Base-by-base conservation (phyloP, 2,329 filamentous ascomycete species). In the Dothidotthia symphoricarpi region DNA sequence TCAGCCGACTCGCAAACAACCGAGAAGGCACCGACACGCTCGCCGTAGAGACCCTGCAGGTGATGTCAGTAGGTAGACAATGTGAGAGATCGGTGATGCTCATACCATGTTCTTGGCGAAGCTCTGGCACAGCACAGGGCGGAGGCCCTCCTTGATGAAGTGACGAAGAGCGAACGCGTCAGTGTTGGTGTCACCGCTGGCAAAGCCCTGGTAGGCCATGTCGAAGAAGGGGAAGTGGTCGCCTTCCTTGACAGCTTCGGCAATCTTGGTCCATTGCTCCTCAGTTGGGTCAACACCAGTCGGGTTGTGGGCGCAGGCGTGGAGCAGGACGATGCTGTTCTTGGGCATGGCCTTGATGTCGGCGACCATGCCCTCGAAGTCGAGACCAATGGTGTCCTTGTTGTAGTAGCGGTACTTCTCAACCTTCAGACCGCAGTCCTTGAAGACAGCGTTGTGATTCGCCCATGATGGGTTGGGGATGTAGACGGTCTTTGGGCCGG, bases 91-190 rank as follows among this genome's bases (percentile, higher is more conserved):
- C 13, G 3, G 1, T 8, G 15, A 22, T 32, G 34, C 13, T 16
- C 75, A 54, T 70, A 87, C 84, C 91, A 98, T 97, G 81, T 98
- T 98, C 85, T 97, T 97, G 69, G 91, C 91, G 70, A 97, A 97
- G 36, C 86, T 93, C 76, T 97, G 91, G 61, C 86, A 85, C 49
- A 97, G 82, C 64, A 82, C 83, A 66, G 93, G 82, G 66, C 88
- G 81, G 76, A 95, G 89, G 60, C 91, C 91, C 74, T 96, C 76
- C 73, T 88, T 80, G 68, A 96, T 82, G 69, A 98, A 98, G 78
- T 96, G 78, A 55, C 93, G 83, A 54, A 97, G 80, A 45, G 93
- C 88, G 67, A 91, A 97, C 50, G 93, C 93, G 68, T 98, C 91
- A 71, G 83, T 83, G 76, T 94, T 81, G 51, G 87, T 93, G 73